Evolutionary conservation across 2,329 filamentous ascomycete species (phyloP), one percentile per base, ranked within the genome.

Genomic region (Mollisiaceae sp.): DNA sequence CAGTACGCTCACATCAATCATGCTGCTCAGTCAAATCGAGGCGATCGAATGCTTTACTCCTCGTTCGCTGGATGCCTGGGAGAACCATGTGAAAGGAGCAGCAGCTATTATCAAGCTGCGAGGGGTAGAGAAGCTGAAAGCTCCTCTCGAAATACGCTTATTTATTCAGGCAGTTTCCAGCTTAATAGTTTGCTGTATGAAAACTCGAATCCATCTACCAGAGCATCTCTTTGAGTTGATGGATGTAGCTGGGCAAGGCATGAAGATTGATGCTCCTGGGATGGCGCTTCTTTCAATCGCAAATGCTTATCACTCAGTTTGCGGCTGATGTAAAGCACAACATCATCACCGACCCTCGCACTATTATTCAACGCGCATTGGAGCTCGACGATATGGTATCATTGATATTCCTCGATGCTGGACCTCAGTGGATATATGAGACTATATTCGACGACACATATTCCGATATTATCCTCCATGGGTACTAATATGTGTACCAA

Each of bases 21-120:
- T 85, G 54, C 81, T 86, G 52, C 77, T 86, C 12, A 80, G 82
- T 58, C 81, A 83, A 5, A 85, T 83, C n/a, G 83, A 85, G 71
- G 82, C 83, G 73, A 77, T 85, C 67, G 82, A 82, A 22, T 45
- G 43, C 43, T 78, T 76, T 39, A 79, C 77, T 9, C 74, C 77
- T 3, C 78, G 79, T 61, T 83, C 82, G 0, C 77, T 83, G 69
- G 74, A 77, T 57, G 82, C 82, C 8, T 85, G 83, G 79, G 79
- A 83, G 65, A 77, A 83, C 59, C 83, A 85, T 69, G 78, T 85
- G 56, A 81, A 80, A 59, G 83, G 83, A 18, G 83, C 83, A 2
- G 79, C 80, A 2, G 78, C 79, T 9, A 75, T 85, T 27, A 81
- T 82, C 11, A 78, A 75, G 56, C 76, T 84, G 70, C 79, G 83